These are phyloP conservation scores for Malus orientalis DNA, from an alignment of 306 rosid genomes.

Conservation along the genomic window DNA sequence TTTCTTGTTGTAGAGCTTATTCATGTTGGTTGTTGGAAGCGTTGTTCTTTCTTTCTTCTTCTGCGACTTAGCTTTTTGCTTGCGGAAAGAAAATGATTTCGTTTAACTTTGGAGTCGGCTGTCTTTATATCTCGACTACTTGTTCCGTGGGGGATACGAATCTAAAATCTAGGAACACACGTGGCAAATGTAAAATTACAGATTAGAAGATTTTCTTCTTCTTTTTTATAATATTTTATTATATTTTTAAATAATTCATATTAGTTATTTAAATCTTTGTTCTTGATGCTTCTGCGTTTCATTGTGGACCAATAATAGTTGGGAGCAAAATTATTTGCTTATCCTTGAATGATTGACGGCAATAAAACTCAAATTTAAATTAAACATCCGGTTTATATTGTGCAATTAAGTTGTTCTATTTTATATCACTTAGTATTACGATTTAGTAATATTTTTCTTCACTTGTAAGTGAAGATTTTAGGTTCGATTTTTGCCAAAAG, in stretches of 20 bases:
- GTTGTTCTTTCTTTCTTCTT: not conserved
- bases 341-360: not conserved
- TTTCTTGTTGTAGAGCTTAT: constrained; percentile 28
- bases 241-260: no score
- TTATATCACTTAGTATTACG: accelerated
- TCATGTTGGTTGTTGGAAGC: constrained; percentile 4
- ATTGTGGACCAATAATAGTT: not conserved
- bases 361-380: not conserved
- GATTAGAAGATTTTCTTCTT: no score
- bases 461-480: no score
- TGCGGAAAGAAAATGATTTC: not conserved
- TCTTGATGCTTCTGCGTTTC: not conserved
- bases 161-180: not conserved
- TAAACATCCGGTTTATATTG: not conserved
- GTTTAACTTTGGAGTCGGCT: not conserved
- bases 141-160: not conserved
- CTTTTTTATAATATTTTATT: no score
- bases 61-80: not conserved
- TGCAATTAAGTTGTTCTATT: no score
- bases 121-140: not conserved
- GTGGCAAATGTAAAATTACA: not conserved
- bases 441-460: no score
- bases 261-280: no score
- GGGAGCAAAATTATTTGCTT: not conserved
- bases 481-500: accelerated